These are phyloP conservation scores for Filobasidium wieringae DNA, from an alignment of 768 basidiomycete genomes.

Conservation along the genomic window DNA sequence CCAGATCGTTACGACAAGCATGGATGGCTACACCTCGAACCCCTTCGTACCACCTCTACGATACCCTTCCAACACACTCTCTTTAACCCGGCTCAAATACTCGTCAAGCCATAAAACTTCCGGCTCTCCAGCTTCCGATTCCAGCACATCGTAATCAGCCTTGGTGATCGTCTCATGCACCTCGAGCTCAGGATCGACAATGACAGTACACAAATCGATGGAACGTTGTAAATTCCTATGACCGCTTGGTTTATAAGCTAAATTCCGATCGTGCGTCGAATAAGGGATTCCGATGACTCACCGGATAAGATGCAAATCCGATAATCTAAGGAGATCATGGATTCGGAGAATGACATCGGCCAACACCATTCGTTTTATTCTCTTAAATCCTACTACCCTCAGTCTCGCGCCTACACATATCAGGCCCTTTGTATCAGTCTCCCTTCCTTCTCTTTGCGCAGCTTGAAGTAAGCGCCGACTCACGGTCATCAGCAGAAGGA, in stretches of 20 bases:
- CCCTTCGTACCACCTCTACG: constrained; percentile 28
- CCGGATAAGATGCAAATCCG: constrained; percentile 38
- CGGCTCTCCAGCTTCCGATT: constrained; percentile 21
- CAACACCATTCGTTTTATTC: constrained; percentile 77
- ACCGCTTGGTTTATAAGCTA: background rate
- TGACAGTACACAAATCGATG: constrained; percentile 64
- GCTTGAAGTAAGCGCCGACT: too few species aligned
- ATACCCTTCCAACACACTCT: constrained; percentile 58
- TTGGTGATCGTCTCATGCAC: constrained; percentile 73
- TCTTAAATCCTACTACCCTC: background rate
- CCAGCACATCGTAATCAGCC: constrained; percentile 13
- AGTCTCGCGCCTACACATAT: background rate
- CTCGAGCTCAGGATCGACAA: constrained; percentile 76
- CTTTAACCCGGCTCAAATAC: constrained; percentile 62
- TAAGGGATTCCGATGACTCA: constrained; percentile 38
- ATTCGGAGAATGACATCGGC: constrained; percentile 81
- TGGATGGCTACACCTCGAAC: too few species aligned
- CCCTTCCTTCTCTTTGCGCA: too few species aligned
- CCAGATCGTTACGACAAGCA: background rate
- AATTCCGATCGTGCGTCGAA: background rate
- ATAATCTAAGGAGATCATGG: constrained; percentile 53
- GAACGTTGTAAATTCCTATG: constrained; percentile 55
- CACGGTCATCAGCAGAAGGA: background rate
- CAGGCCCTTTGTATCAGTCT: background rate
- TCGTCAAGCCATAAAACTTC: constrained; percentile 54